Evolutionary conservation across 495 filamentous ascomycete species (phyloP).

Genomic region (Penicillium canescens): DNA sequence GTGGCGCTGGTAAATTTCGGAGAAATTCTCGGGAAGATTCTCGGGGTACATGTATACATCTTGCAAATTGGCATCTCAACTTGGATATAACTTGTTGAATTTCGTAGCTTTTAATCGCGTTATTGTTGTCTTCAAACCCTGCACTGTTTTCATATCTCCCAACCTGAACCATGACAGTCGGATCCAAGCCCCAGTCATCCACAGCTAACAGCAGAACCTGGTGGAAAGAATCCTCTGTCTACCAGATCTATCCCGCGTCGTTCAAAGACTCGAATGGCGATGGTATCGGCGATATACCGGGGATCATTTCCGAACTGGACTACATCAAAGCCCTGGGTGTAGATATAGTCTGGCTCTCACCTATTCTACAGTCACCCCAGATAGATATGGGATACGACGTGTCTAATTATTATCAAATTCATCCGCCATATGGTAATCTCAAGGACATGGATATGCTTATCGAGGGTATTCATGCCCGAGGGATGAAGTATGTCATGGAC

Average conservation of each 20-base stretch:
- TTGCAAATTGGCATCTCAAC: too few species aligned
- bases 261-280: constrained; percentile 64
- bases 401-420: constrained; percentile 56
- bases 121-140: too few species aligned
- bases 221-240: constrained; percentile 32
- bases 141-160: too few species aligned
- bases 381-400: constrained; percentile 54
- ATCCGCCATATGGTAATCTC: constrained; percentile 54
- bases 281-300: constrained; percentile 64
- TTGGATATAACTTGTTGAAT: too few species aligned
- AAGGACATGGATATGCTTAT: constrained; percentile 57
- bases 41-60: too few species aligned
- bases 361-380: constrained; percentile 53
- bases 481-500: constrained; percentile 61
- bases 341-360: constrained; percentile 61
- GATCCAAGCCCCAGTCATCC: too few species aligned
- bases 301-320: constrained; percentile 60
- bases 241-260: constrained; percentile 33
- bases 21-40: too few species aligned
- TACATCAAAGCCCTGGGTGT: constrained; percentile 60
- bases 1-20: too few species aligned
- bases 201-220: constrained; percentile 2
- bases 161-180: too few species aligned
- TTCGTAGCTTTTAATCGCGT: too few species aligned
- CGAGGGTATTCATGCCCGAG: constrained; percentile 40